Evolutionary conservation across 371 early-diverging fungal genomes (phyloP), one percentile per base, ranked within the genome.

Genomic region (Saksenaea vasiformis): DNA sequence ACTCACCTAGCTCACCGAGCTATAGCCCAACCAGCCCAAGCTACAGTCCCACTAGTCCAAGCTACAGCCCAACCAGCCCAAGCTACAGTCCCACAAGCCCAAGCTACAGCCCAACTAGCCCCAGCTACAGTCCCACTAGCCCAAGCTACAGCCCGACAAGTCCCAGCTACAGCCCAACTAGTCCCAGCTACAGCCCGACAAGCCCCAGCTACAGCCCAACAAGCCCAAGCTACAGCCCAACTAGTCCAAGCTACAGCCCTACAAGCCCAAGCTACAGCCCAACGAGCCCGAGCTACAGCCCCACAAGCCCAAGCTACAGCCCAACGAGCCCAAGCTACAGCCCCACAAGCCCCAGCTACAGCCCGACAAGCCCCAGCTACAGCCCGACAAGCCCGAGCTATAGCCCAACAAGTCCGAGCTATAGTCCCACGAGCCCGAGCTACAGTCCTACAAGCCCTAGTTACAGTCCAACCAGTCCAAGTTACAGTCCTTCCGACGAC

Each of bases 391-490:
- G 82, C 53, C 91, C 93, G 1, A 78, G 80, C 31, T 93, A 94
- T 56, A 74, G 82, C 17, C 91, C 91, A 2, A 88, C 88, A 2
- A 72, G 74, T 10, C 88, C 92, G 13, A 73, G 73, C 43, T 92
- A 91, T 65, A 67, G 69, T 1, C 92, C 94, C 10, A 90, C 91
- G 19, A 79, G 79, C 22, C 87, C 88, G 15, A 65, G 69, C 28
- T 91, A 89, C 62, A 77, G 73, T 5, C 87, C 89, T n/a, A 86
- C 88, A 2, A 77, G 77, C 14, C 89, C 87, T 19, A 73, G 78
- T 54, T 91, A 89, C 63, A 85, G 88, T 10, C 92, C 94, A n/a
- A 91, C 93, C 5, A 77, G 94, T 70, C 93, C 93, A 38, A 80
- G 82, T 55, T 92, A 88, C 69, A 76, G 79, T 58, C 92, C 96